Evolutionary conservation across 306 rosid genomes (phyloP).

Genomic region (Trichosanthes truncata): DNA sequence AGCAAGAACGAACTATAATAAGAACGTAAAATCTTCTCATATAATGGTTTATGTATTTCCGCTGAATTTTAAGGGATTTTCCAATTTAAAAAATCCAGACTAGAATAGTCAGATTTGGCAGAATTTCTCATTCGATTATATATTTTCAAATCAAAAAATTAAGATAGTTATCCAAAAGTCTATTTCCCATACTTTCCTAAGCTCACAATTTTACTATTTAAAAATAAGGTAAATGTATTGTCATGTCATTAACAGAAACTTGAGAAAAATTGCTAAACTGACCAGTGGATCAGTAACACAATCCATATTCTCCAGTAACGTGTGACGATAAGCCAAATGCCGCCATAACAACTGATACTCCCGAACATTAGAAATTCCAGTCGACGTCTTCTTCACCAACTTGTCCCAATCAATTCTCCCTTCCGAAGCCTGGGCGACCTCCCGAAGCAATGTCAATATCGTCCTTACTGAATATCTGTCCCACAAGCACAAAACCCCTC

Average conservation of each 20-base stretch:
- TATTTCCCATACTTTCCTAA: not conserved
- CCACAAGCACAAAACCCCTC: not conserved
- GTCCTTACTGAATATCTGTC: conserved; percentile 44
- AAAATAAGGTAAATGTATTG: not conserved
- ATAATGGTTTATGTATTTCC: not conserved
- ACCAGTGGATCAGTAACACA: conserved; percentile 49
- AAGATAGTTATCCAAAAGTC: too few relatives aligned
- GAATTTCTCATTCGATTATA: not conserved
- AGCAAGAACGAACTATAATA: not conserved
- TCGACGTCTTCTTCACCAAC: conserved; percentile 49
- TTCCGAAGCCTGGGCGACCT: conserved; percentile 32
- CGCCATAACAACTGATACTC: conserved; percentile 94
- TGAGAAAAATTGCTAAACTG: conserved; percentile 5
- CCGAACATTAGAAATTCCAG: conserved; percentile 68
- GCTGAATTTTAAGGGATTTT: not conserved
- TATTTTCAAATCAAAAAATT: not conserved
- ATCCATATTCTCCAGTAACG: conserved; percentile 24
- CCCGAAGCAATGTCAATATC: conserved; percentile 57
- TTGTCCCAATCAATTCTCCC: conserved; percentile 62
- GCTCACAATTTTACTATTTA: not conserved
- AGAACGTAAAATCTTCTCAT: not conserved
- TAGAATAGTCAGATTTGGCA: not conserved
- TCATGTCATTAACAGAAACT: not conserved
- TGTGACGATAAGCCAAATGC: conserved; percentile 59
- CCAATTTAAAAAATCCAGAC: not conserved